Evolutionary conservation across 2,329 filamentous ascomycete species (phyloP).

Genomic region (Harringtonia lauricola): DNA sequence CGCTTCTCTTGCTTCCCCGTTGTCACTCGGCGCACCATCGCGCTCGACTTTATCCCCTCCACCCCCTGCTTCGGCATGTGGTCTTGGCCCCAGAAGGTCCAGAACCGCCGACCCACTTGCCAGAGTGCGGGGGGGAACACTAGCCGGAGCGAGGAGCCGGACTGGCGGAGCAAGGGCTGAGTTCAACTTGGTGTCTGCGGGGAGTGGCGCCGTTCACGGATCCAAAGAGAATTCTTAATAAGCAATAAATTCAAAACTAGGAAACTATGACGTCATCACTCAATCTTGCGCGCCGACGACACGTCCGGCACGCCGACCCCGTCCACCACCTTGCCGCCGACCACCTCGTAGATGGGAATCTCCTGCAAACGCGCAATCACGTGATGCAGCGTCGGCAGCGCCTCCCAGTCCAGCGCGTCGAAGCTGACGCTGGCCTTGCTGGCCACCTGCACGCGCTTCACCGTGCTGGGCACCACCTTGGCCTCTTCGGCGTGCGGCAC

Average conservation of each 20-base stretch:
- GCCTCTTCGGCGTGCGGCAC: slow-evolving; percentile 23
- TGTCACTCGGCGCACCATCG: no score
- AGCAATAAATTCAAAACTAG: neutral
- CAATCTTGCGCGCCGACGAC: slow-evolving; percentile 2
- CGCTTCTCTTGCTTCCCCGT: no score
- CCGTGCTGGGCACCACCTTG: slow-evolving; percentile 17
- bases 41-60: no score
- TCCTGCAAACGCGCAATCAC: slow-evolving; percentile 39
- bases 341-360: slow-evolving; percentile 44
- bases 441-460: slow-evolving; percentile 23
- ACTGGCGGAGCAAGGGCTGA: no score
- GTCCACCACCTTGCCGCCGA: slow-evolving; percentile 43
- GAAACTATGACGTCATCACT: neutral
- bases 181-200: no score
- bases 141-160: no score
- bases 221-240: no score
- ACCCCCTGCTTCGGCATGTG: no score
- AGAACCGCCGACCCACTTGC: no score
- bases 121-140: no score
- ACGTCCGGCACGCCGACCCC: slow-evolving; percentile 40
- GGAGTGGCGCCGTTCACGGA: no score
- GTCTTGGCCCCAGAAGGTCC: no score
- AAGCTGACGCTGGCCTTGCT: slow-evolving; percentile 33
- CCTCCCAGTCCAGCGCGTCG: slow-evolving; percentile 37
- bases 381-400: slow-evolving; percentile 50